phyloP scores from a whole-genome alignment of 2,329 filamentous ascomycete species.

The Cladosporium sp. region DNA sequence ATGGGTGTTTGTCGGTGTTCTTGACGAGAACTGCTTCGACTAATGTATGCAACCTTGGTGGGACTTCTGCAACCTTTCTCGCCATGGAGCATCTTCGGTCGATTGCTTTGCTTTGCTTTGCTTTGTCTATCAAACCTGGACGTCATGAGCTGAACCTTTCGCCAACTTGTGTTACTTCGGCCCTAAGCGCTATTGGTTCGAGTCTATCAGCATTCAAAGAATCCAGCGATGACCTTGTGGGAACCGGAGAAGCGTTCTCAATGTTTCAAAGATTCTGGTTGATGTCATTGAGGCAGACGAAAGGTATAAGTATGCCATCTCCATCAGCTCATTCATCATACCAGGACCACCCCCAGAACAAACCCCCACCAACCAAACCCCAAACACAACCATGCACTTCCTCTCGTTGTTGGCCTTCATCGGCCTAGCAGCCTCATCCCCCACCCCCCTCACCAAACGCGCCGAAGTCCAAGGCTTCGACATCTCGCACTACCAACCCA shows the following conservation, averaged over 20 bases:
- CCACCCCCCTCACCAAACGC: slow-evolving; percentile 7
- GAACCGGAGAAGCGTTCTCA: neutral
- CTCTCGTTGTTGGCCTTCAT: slow-evolving; percentile 2
- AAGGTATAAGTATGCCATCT: neutral
- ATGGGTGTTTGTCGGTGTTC: neutral
- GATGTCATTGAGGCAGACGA: neutral
- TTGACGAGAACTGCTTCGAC: neutral
- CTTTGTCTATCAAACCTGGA: neutral
- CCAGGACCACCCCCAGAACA: neutral
- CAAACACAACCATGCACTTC: neutral
- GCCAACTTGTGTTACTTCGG: neutral
- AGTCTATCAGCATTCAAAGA: neutral
- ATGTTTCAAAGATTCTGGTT: neutral
- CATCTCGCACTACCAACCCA: slow-evolving; percentile 32
- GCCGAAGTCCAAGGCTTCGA: slow-evolving; percentile 31
- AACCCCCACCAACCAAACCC: neutral
- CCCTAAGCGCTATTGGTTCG: neutral
- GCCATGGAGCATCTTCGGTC: neutral
- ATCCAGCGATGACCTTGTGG: neutral
- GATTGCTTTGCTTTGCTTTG: too few relatives aligned
- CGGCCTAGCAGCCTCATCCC: slow-evolving; percentile 9
- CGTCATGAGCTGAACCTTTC: neutral
- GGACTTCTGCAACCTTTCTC: neutral
- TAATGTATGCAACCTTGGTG: neutral
- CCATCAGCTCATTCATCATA: neutral